These are phyloP conservation scores for Salpingoeca rosetta DNA, from an alignment of 78 protist species.

Conservation along the genomic window DNA sequence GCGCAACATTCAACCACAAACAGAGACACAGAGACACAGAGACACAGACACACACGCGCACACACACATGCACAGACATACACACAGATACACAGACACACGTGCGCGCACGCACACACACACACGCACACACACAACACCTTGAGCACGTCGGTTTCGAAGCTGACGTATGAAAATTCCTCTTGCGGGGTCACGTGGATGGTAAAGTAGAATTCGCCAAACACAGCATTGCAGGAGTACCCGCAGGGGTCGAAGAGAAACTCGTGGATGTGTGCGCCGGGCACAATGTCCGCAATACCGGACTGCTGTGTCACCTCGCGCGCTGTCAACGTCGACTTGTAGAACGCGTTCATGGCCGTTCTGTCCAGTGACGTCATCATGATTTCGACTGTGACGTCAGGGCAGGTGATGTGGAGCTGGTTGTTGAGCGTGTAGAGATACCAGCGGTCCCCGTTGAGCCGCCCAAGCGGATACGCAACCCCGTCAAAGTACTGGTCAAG, in stretches of 20 bases:
- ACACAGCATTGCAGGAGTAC: constrained; percentile 83
- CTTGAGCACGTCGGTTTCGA: constrained; percentile 70
- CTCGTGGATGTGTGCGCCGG: constrained; percentile 39
- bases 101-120: too few species aligned
- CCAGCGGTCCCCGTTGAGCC: constrained; percentile 73
- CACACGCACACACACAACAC: too few species aligned
- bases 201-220: constrained; percentile 41
- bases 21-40: too few species aligned
- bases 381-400: constrained; percentile 37
- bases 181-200: constrained; percentile 74
- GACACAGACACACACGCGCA: too few species aligned
- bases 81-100: too few species aligned
- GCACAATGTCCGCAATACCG: constrained; percentile 24
- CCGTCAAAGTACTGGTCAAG: constrained; percentile 42
- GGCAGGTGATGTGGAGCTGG: neutral
- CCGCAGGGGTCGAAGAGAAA: constrained; percentile 86
- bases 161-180: constrained; percentile 38
- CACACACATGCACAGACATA: too few species aligned
- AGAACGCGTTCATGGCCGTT: constrained; percentile 50
- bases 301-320: constrained; percentile 27
- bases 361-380: constrained; percentile 75
- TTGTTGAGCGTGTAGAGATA: constrained; percentile 46
- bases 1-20: too few species aligned
- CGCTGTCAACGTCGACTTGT: constrained; percentile 31
- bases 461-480: constrained; percentile 66